phyloP scores from a whole-genome alignment of 306 rosid genomes.

The Dryas drummondii region DNA sequence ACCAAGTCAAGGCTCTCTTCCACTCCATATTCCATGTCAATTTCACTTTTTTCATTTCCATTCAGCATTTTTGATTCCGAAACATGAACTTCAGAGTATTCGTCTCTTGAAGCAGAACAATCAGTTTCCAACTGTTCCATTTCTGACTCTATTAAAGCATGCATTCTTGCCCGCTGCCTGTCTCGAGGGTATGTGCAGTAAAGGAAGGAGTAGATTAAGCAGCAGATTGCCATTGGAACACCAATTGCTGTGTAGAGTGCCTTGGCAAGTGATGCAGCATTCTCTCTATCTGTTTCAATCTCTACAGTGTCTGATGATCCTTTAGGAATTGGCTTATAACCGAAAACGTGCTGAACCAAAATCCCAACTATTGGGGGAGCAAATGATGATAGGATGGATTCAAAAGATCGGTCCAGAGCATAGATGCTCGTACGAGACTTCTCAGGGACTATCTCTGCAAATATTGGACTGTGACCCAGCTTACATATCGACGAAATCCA shows the following conservation, averaged over 20 bases:
- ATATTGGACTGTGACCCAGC: slow-evolving; percentile 70
- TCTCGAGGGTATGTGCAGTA: slow-evolving; percentile 77
- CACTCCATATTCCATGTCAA: slow-evolving; percentile 27
- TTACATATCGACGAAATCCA: slow-evolving; percentile 16
- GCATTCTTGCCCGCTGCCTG: slow-evolving; percentile 73
- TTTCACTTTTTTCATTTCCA: slow-evolving; percentile 24
- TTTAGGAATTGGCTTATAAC: slow-evolving; percentile 57
- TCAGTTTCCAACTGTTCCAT: slow-evolving; percentile 48
- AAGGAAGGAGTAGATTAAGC: slow-evolving; percentile 65
- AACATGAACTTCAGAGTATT: slow-evolving; percentile 20
- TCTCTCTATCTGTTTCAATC: slow-evolving; percentile 63
- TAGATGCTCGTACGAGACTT: slow-evolving; percentile 70
- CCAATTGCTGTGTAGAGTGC: slow-evolving; percentile 68
- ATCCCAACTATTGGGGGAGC: slow-evolving; percentile 84
- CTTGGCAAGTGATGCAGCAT: slow-evolving; percentile 73
- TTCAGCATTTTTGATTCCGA: slow-evolving; percentile 27
- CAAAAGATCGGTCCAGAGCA: slow-evolving; percentile 73
- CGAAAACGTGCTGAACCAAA: slow-evolving; percentile 63
- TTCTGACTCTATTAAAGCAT: slow-evolving; percentile 54
- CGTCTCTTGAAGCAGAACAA: slow-evolving; percentile 22
- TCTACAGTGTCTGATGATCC: slow-evolving; percentile 50
- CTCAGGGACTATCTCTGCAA: slow-evolving; percentile 91
- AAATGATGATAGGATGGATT: slow-evolving; percentile 62
- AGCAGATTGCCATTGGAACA: slow-evolving; percentile 59
- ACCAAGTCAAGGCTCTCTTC: slow-evolving; percentile 29